Evolutionary conservation across 2,329 filamentous ascomycete species (phyloP), one percentile per base, ranked within the genome.

Genomic region (Colletotrichum tofieldiae): DNA sequence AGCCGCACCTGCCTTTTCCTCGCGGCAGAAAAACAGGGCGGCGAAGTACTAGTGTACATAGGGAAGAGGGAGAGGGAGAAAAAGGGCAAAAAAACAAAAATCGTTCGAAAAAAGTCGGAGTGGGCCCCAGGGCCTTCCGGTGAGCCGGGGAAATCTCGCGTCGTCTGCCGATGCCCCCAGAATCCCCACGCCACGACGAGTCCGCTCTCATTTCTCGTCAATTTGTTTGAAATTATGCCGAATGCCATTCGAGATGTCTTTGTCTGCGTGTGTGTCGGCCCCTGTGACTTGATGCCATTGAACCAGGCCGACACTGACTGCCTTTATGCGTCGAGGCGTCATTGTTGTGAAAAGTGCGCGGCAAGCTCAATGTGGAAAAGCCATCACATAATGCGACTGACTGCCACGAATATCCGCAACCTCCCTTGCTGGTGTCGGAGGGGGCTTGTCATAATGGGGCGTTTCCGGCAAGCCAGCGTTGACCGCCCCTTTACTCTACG

Each of bases 111-210:
- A 12, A 51, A 5, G 29, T 54, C 26, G 43, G n/a, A 20, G 65
- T 59, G 68, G 70, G 23, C 18, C 59, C 59, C 43, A 37, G 20
- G 18, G 11, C 37, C 47, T 55, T 72, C 65, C 45, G 65, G 59
- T 69, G 65, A 72, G 70, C 49, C 59, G 69, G 54, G 58, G 59
- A 72, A 69, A 55, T 26, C 56, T 54, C 39, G 64, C 65, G 52
- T 67, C 68, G 47, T 72, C 69, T 72, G 59, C 59, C 59, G 59
- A 72, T 56, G 37, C 59, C 52, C 61, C 60, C 54, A 55, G 47
- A 61, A 63, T 60, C 52, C 52, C 65, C 52, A 72, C 52, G 65
- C 65, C 69, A 68, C 69, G 59, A 63, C 69, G 23, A 67, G 32
- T 29, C 39, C 29, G 64, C 56, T 55, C 35, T 71, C 35, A 43